Evolutionary conservation across 2,329 filamentous ascomycete species (phyloP).

Genomic region (Venturia aucupariae): DNA sequence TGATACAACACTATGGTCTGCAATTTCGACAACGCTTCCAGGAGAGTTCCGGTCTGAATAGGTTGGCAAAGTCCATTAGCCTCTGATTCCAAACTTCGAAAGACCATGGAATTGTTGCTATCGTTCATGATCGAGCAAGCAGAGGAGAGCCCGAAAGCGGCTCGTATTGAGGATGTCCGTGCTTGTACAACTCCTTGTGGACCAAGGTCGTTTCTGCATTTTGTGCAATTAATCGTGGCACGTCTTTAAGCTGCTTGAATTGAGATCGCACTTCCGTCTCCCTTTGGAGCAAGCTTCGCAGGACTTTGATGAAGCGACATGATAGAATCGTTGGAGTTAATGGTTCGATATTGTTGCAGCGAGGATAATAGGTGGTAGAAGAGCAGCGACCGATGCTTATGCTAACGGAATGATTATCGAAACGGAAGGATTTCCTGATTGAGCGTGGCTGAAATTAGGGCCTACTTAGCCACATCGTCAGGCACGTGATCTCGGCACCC

Average conservation of each 20-base stretch:
- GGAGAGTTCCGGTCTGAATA: background rate
- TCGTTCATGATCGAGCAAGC: background rate
- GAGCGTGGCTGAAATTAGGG: background rate
- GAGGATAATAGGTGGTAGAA: too few species aligned
- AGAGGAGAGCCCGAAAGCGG: constrained; percentile 11
- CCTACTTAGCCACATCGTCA: background rate
- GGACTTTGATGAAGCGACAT: background rate
- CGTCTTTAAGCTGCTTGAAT: constrained; percentile 7
- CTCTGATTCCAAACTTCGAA: constrained; percentile 1
- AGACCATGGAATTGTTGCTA: background rate
- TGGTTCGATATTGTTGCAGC: too few species aligned
- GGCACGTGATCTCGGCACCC: background rate
- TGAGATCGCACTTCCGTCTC: background rate
- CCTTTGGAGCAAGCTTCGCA: background rate
- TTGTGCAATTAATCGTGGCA: constrained; percentile 8
- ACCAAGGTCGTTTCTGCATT: constrained; percentile 7
- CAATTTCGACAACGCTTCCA: constrained; percentile 9
- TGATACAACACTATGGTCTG: constrained; percentile 12
- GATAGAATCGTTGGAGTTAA: background rate
- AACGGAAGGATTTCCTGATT: background rate
- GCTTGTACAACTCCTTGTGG: background rate
- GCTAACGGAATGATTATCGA: too few species aligned
- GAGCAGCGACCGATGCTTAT: too few species aligned
- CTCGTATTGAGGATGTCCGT: background rate
- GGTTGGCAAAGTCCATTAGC: background rate